Percentiles rank a stretch among this genome's conserved stretches.
Evolutionary conservation across 2,329 filamentous ascomycete genomes (phyloP).

Genomic region (Xylaria arbuscula): DNA sequence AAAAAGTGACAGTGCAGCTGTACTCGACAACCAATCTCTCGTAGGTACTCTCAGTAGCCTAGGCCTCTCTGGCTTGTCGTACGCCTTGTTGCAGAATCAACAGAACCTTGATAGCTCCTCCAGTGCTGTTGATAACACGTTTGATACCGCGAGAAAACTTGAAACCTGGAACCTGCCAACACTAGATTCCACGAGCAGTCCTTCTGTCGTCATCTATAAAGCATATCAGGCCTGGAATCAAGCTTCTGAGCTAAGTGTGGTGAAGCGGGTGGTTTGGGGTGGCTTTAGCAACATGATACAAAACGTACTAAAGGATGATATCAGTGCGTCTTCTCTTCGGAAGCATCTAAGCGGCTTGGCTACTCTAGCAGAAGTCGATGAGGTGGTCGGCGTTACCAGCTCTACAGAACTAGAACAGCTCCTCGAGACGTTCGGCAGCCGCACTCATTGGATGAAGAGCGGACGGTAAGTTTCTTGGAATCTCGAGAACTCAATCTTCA

Average conservation of each 20-base stretch:
- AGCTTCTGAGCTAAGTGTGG: conserved; percentile 65
- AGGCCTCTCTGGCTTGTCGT: conserved; percentile 86
- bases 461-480: conserved; percentile 69
- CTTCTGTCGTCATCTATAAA: conserved; percentile 79
- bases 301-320: conserved; percentile 61
- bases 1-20: conserved; percentile 64
- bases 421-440: conserved; percentile 71
- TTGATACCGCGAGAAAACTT: conserved; percentile 81
- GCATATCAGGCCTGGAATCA: conserved; percentile 82
- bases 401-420: conserved; percentile 69
- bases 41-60: conserved; percentile 82
- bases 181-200: conserved; percentile 70
- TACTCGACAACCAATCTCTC: conserved; percentile 73
- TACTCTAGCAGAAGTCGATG: conserved; percentile 82
- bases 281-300: conserved; percentile 71
- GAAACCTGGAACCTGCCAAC: conserved; percentile 93
- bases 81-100: conserved; percentile 78
- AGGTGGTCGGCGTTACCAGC: conserved; percentile 73
- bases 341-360: conserved; percentile 72
- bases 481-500: neutral
- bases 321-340: conserved; percentile 64
- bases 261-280: conserved; percentile 69
- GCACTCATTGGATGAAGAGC: conserved; percentile 83
- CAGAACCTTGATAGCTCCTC: conserved; percentile 68
- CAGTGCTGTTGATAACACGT: conserved; percentile 75